Evolutionary conservation across 768 basidiomycete species (phyloP).

Genomic region (Trametes meyenii): DNA sequence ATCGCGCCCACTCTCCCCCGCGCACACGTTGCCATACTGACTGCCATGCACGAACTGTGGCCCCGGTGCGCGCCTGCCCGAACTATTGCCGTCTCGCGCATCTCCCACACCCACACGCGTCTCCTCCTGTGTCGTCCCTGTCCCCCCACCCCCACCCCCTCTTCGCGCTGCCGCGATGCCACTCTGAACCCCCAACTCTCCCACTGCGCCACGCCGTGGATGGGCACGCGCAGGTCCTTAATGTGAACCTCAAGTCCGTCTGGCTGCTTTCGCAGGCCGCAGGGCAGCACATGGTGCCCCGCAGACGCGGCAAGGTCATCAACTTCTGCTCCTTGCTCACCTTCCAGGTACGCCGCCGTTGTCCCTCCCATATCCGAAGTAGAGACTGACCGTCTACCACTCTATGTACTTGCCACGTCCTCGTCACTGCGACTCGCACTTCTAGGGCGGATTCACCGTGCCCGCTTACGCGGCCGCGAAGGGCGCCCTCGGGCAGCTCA

Average conservation of each 20-base stretch:
- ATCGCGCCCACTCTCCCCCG: not conserved
- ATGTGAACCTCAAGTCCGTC: slow-evolving; percentile 85
- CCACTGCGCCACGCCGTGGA: not conserved
- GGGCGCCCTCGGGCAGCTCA: slow-evolving; percentile 82
- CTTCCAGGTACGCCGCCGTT: slow-evolving; percentile 34
- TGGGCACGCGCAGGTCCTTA: slow-evolving; percentile 58
- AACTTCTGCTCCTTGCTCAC: slow-evolving; percentile 61
- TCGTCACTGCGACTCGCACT: not conserved
- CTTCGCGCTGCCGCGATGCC: not conserved
- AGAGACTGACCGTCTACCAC: not conserved
- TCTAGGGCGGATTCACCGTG: slow-evolving; percentile 64
- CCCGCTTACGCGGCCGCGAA: slow-evolving; percentile 94
- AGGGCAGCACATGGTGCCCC: slow-evolving; percentile 87
- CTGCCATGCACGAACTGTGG: slow-evolving; percentile 5
- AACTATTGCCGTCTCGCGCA: slow-evolving; percentile 14
- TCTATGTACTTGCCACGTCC: not conserved
- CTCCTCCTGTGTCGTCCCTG: not conserved
- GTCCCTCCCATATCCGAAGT: not conserved
- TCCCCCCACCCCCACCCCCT: not conserved
- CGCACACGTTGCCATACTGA: slow-evolving; percentile 9
- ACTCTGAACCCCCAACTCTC: not conserved
- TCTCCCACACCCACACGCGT: not conserved
- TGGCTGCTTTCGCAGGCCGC: slow-evolving; percentile 86
- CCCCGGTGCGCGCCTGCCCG: slow-evolving; percentile 9
- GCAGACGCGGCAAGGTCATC: slow-evolving; percentile 70